phyloP scores from a whole-genome alignment of 805 yeast species.

The Candida ficus region DNA sequence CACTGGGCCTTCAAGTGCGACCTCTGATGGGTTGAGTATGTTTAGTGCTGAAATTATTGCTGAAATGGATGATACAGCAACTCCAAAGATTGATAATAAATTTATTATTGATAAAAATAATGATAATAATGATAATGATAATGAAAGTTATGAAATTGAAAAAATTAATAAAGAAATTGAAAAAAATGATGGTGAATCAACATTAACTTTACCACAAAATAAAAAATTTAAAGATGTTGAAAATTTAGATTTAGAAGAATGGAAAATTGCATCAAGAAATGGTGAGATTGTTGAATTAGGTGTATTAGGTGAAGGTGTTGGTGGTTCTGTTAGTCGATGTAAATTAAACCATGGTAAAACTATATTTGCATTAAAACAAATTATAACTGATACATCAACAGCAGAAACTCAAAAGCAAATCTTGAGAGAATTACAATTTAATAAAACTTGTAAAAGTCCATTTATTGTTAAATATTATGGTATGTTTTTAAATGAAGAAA shows the following conservation, averaged over 20 bases:
- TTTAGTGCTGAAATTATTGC: slow-evolving; percentile 28
- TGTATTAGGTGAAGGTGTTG: slow-evolving; percentile 88
- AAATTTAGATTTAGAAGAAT: slow-evolving; percentile 64
- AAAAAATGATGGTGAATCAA: slow-evolving; percentile 7
- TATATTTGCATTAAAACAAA: slow-evolving; percentile 74
- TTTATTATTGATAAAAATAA: neutral
- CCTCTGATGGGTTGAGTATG: slow-evolving; percentile 24
- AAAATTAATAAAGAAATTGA: neutral
- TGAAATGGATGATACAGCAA: slow-evolving; percentile 15
- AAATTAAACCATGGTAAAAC: slow-evolving; percentile 49
- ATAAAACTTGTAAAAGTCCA: slow-evolving; percentile 74
- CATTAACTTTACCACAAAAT: slow-evolving; percentile 2
- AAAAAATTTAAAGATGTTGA: slow-evolving; percentile 35
- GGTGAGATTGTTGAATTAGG: slow-evolving; percentile 64
- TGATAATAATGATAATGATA: neutral
- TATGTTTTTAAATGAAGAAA: slow-evolving; percentile 72
- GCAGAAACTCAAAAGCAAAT: slow-evolving; percentile 80
- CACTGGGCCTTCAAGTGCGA: slow-evolving; percentile 28
- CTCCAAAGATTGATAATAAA: neutral
- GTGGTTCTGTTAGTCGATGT: slow-evolving; percentile 87
- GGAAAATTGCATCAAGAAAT: slow-evolving; percentile 58
- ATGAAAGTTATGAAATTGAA: neutral
- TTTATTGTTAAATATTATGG: slow-evolving; percentile 92
- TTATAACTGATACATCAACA: slow-evolving; percentile 54
- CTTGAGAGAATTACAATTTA: slow-evolving; percentile 84